phyloP scores from a whole-genome alignment of 2,329 filamentous ascomycete species.

The Fusarium sp. region DNA sequence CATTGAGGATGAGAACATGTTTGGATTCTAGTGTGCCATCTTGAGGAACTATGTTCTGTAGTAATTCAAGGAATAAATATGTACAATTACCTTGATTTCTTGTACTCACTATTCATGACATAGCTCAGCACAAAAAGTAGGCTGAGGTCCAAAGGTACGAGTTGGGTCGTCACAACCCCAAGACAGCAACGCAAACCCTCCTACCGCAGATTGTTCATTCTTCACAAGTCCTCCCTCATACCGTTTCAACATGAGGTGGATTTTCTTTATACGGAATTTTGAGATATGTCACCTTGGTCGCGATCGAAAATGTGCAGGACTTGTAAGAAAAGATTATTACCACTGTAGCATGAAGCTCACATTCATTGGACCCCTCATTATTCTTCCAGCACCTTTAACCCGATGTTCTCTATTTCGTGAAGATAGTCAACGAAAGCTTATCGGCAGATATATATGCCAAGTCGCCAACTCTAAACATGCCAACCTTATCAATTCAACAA shows the following conservation, averaged over 20 bases:
- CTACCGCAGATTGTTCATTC: fast-evolving
- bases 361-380: fast-evolving
- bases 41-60: fast-evolving
- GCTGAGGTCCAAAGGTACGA: neutral
- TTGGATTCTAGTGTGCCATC: neutral
- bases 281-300: neutral
- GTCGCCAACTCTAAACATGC: neutral
- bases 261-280: neutral
- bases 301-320: neutral
- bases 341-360: neutral
- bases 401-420: neutral
- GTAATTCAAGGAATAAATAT: fast-evolving
- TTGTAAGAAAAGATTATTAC: neutral
- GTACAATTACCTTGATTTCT: fast-evolving
- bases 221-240: fast-evolving
- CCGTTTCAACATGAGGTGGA: fast-evolving
- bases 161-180: neutral
- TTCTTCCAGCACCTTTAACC: fast-evolving
- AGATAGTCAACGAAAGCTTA: neutral
- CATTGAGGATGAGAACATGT: neutral
- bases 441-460: neutral
- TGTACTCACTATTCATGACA: too few species aligned
- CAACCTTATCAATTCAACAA: neutral
- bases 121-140: neutral
- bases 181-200: neutral